Percentiles rank a stretch among this genome's conserved stretches.
phyloP scores from a whole-genome alignment of 768 basidiomycete species.

The Hortiboletus campestris region DNA sequence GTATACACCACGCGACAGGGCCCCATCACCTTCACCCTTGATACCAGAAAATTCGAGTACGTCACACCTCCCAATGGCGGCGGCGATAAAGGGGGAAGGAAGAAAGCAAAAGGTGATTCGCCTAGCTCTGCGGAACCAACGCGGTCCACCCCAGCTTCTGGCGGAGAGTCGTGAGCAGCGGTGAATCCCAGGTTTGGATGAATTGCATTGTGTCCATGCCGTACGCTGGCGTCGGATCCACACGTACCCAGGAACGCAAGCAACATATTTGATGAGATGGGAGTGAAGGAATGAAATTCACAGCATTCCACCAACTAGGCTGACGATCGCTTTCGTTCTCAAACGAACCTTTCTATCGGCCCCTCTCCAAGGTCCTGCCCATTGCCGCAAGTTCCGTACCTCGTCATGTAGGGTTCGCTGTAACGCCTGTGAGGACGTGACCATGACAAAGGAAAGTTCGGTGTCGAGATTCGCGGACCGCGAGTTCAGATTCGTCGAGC shows the following conservation, averaged over 20 bases:
- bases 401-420: slow-evolving; percentile 53
- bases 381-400: slow-evolving; percentile 46
- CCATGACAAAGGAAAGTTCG: slow-evolving; percentile 85
- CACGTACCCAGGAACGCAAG: neutral
- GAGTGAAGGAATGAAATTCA: slow-evolving; percentile 28
- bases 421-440: slow-evolving; percentile 57
- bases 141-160: neutral
- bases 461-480: slow-evolving; percentile 89
- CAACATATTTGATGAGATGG: too few relatives aligned
- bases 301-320: slow-evolving; percentile 68
- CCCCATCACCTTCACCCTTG: slow-evolving; percentile 81
- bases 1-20: slow-evolving; percentile 45
- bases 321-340: slow-evolving; percentile 62
- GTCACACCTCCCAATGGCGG: slow-evolving; percentile 29
- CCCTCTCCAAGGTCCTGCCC: slow-evolving; percentile 60
- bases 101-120: slow-evolving; percentile 2
- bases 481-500: slow-evolving; percentile 92
- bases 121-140: slow-evolving; percentile 4
- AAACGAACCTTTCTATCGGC: slow-evolving; percentile 54
- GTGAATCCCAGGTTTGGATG: neutral
- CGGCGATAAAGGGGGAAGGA: slow-evolving; percentile 9
- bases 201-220: neutral
- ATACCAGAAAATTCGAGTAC: slow-evolving; percentile 78
- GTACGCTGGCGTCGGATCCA: neutral
- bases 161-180: slow-evolving; percentile 7